Evolutionary conservation across 805 yeast species (phyloP).

Genomic region (Pichia thaimueangensis): DNA sequence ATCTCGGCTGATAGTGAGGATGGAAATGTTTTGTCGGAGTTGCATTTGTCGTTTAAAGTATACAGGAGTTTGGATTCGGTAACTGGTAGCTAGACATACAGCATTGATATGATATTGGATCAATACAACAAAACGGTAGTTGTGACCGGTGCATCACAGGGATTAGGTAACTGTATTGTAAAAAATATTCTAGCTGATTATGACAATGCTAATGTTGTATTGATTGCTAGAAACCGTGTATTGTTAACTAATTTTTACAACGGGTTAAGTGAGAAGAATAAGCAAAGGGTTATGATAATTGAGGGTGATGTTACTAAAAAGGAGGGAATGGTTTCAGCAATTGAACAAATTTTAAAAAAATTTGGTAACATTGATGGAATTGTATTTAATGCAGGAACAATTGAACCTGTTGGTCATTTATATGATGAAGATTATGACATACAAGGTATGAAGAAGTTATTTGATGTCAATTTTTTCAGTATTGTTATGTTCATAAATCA

Average conservation of each 20-base stretch:
- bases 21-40: too few relatives aligned
- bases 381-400: constrained; percentile 75
- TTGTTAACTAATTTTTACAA: constrained; percentile 30
- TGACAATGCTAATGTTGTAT: constrained; percentile 41
- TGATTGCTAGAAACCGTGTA: constrained; percentile 62
- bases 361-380: constrained; percentile 59
- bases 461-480: constrained; percentile 74
- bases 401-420: constrained; percentile 66
- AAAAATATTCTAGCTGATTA: constrained; percentile 37
- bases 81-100: too few relatives aligned
- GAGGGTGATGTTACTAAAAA: constrained; percentile 56
- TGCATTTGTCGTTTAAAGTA: too few relatives aligned
- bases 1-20: too few relatives aligned
- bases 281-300: constrained; percentile 42
- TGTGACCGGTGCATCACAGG: constrained; percentile 64
- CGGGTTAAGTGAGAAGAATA: constrained; percentile 40
- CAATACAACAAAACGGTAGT: constrained; percentile 23
- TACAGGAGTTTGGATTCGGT: too few relatives aligned
- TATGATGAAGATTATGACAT: constrained; percentile 42
- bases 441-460: constrained; percentile 54
- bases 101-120: too few relatives aligned
- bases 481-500: constrained; percentile 52
- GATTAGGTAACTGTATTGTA: constrained; percentile 79
- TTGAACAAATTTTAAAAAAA: constrained; percentile 38
- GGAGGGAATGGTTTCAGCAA: constrained; percentile 30